Evolutionary conservation across 2,329 filamentous ascomycete genomes (phyloP), one percentile per base, ranked within the genome.

Genomic region (Fusarium brachygibbosum): DNA sequence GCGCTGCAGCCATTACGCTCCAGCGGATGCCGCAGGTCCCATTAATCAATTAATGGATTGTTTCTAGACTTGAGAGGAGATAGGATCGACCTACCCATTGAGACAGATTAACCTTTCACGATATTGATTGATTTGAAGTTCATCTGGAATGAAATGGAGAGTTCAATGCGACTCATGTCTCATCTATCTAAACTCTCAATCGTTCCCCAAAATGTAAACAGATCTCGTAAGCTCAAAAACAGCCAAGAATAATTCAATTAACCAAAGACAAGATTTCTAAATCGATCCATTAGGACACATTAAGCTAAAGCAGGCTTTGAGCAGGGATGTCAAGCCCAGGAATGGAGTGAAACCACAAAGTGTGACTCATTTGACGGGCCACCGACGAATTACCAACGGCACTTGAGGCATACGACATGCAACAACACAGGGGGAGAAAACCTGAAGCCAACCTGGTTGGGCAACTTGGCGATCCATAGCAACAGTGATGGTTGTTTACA

Each of bases 351-450:
- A 74, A 75, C 73, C 48, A 57, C 56, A 63, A 49, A 58, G 66
- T 75, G 73, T 75, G 73, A 75, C 73, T 75, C 73, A 75, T 74
- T 71, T 46, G 55, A 58, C 49, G 61, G 69, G 44, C 52, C 63
- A 64, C 62, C 52, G 51, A 70, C 66, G 67, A 74, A 73, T 74
- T 58, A 69, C 60, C 57, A 56, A 62, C 60, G 42, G 60, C 61
- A 63, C 45, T 58, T 61, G 61, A 55, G 41, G 64, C 68, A 69
- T 71, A 46, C 69, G 40, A 63, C 41, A 66, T 58, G 55, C 41
- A 66, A 64, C 34, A 58, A 63, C 63, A 32, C 68, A 70, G 68
- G 68, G 67, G 63, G 19, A 45, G 42, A 35, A 44, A 34, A 23
- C 23, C 25, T 51, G 48, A 31, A 21, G 34, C 52, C n/a, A 53